These are phyloP conservation scores for Aspergillus ellipticus DNA, from an alignment of 495 filamentous ascomycete genomes.

Conservation along the genomic window DNA sequence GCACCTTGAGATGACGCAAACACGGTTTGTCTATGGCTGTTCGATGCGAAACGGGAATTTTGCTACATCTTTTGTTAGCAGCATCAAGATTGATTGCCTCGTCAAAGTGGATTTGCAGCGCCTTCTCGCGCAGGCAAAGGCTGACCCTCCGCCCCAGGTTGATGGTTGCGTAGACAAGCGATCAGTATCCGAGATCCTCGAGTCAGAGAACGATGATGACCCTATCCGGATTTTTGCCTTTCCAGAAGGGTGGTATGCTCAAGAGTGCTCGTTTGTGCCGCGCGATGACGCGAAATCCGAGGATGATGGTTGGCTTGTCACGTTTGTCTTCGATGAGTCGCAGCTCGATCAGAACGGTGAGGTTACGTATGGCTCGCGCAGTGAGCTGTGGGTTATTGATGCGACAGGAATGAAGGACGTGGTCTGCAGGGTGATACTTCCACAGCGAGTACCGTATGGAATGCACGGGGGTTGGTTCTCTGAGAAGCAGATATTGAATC, in stretches of 20 bases:
- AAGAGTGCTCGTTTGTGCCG: constrained; percentile 62
- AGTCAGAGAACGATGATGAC: constrained; percentile 39
- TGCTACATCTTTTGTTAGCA: constrained; percentile 47
- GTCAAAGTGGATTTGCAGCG: constrained; percentile 52
- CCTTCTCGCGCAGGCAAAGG: constrained; percentile 43
- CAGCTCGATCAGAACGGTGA: constrained; percentile 48
- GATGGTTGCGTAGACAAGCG: constrained; percentile 55
- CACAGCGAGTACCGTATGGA: constrained; percentile 64
- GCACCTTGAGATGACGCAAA: constrained; percentile 47
- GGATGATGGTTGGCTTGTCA: constrained; percentile 60
- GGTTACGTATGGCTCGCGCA: constrained; percentile 35
- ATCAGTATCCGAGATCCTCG: constrained; percentile 41
- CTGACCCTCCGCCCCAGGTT: constrained; percentile 38
- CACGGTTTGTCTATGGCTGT: constrained; percentile 57
- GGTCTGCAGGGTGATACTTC: constrained; percentile 50
- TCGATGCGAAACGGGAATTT: constrained; percentile 45
- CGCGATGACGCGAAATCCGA: constrained; percentile 34
- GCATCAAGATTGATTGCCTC: constrained; percentile 58
- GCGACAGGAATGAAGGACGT: constrained; percentile 55
- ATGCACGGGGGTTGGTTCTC: constrained; percentile 64
- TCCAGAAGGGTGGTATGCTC: constrained; percentile 55
- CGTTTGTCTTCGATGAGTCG: constrained; percentile 56
- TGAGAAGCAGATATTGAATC: constrained; percentile 48
- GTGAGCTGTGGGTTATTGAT: constrained; percentile 65
- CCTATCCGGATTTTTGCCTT: constrained; percentile 55